Evolutionary conservation across 305 asterid genomes (phyloP).

Genomic region (Fraxinus velutina): DNA sequence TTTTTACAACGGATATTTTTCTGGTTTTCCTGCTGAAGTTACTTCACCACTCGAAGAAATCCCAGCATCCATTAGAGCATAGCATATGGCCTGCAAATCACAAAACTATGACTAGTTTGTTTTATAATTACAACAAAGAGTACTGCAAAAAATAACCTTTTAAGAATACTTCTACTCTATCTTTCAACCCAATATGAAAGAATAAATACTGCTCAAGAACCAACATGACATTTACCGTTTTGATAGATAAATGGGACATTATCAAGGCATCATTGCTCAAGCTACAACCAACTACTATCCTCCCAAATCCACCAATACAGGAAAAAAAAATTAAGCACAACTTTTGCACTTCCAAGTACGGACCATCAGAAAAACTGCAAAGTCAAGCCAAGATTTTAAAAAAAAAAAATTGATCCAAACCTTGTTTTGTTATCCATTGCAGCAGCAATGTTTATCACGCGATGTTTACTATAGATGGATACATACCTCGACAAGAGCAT

Average conservation of each 20-base stretch:
- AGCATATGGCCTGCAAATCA: conserved; percentile 63
- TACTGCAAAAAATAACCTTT: neutral
- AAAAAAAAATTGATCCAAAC: neutral
- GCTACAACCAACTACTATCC: neutral
- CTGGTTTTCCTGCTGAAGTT: conserved; percentile 34
- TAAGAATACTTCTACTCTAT: neutral
- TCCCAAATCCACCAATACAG: neutral
- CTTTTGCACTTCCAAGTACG: neutral
- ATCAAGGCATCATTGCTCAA: conserved; percentile 1
- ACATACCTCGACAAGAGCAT: neutral
- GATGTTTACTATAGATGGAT: neutral
- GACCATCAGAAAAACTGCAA: neutral
- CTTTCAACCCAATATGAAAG: neutral
- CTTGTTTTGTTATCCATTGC: neutral
- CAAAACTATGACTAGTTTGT: conserved; percentile 10
- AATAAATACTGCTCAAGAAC: conserved; percentile 1
- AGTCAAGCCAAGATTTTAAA: neutral
- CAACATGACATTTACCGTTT: neutral
- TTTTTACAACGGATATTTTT: conserved; percentile 49
- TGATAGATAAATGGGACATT: neutral
- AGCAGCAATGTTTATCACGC: neutral
- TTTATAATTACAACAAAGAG: neutral
- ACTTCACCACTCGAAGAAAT: conserved; percentile 37
- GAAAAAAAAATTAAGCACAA: neutral
- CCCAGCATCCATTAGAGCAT: conserved; percentile 58